Base-by-base conservation (phyloP, 495 filamentous ascomycete species). In the Penicillium robsamsonii region DNA sequence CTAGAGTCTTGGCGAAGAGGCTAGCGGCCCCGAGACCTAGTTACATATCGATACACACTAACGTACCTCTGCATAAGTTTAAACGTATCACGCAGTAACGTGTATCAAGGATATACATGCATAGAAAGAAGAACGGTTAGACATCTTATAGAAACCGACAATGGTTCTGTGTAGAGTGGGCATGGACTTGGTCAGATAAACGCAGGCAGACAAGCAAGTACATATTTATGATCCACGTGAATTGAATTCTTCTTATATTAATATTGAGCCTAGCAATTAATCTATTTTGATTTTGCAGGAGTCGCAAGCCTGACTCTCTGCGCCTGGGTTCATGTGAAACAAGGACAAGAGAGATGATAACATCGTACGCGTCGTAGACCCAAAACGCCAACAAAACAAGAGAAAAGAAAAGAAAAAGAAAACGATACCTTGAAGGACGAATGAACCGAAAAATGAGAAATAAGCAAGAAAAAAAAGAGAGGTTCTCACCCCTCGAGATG, bases 241-340 rank as follows among this genome's bases (percentile, higher is more conserved):
- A 31, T 38, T 35, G 38, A 50, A 53, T 37, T 53, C 45, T 40
- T 56, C 24, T 50, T 59, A 29, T 64, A 59, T 64, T 66, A 64
- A 61, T 63, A 56, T 63, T 45, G 59, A 59, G 55, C 60, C 58
- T 59, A 61, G 60, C 58, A 43, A 66, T 66, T 66, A 64, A 56
- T 68, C 65, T 68, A 68, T 61, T 64, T 67, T 68, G 59, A 61
- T 63, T 68, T 61, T 54, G 63, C 60, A 58, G 59, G 29, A 50
- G 53, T 60, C 46, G 55, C 62, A 61, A 56, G 53, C 55, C 35
- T 50, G 55, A 59, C 56, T 60, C 54, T 56, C 25, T 61, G 58
- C 61, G 53, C 53, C 56, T 45, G 50, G 52, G 52, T 62, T 53
- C 47, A 50, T 60, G 62, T 65, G 57, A 62, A 63, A 65, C 59